Conservation (phyloP, 2,329 filamentous ascomycete genomes). For the Verticillium albo-atrum region DNA sequence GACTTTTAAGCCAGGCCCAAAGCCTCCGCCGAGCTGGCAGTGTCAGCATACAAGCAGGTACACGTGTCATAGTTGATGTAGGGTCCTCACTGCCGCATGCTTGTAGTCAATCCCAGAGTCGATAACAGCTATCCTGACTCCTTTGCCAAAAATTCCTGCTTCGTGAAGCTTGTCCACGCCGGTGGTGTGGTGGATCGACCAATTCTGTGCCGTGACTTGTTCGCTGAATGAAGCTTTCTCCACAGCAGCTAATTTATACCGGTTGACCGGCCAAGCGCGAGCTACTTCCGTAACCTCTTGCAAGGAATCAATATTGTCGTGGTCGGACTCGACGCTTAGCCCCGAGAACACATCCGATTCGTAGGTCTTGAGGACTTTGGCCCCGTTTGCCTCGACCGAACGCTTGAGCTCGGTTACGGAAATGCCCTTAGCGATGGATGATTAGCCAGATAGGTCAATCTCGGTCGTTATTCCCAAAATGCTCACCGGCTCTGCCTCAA, state of each 20-base stretch:
- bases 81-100: slow-evolving; percentile 12
- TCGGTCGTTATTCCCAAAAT: rapidly evolving
- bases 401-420: slow-evolving; percentile 7
- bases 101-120: slow-evolving; percentile 15
- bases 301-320: slow-evolving; percentile 27
- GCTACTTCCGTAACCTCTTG: slow-evolving; percentile 9
- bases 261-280: slow-evolving; percentile 17
- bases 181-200: slow-evolving; percentile 19
- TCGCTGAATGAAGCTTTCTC: slow-evolving; percentile 9
- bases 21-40: slow-evolving; percentile 20
- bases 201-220: slow-evolving; percentile 20
- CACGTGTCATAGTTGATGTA: too few relatives aligned
- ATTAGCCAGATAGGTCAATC: neutral
- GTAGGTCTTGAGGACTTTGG: slow-evolving; percentile 13
- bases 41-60: too few relatives aligned
- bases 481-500: slow-evolving; percentile 13
- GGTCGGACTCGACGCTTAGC: slow-evolving; percentile 23
- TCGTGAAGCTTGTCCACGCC: slow-evolving; percentile 14
- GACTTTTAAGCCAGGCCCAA: slow-evolving; percentile 16
- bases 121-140: slow-evolving; percentile 12
- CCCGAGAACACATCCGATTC: slow-evolving; percentile 26
- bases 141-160: slow-evolving; percentile 11
- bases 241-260: slow-evolving; percentile 13
- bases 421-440: neutral
- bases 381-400: slow-evolving; percentile 10